Evolutionary conservation across 352 stramenopile genomes (phyloP), one percentile per base, ranked within the genome.

Genomic region (Pythium sp.): DNA sequence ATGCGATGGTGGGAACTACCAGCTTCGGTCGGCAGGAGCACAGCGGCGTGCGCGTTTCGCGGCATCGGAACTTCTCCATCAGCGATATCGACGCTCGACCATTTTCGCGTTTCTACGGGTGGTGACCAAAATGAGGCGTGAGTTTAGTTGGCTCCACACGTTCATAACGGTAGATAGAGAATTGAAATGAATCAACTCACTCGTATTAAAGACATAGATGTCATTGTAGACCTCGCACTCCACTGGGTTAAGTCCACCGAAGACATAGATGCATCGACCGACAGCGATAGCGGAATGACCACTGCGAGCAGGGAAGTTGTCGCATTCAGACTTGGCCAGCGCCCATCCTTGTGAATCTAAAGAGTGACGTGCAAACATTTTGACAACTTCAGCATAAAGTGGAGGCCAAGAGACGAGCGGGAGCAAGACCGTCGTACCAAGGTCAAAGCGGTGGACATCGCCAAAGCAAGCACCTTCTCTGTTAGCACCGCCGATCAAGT

Each of bases 401-500:
- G 36, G 36, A n/a, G 26, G 20, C 14, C 34, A 5, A 22, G 20
- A 49, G 20, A 58, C 7, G 26, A 49, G 8, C n/a, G 20, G 24
- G 58, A 55, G 41, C 2, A 65, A 38, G 36, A 34, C 1, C 9
- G 15, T 47, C 72, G n/a, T 41, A 90, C 85, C 73, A 3, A 89
- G 38, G 57, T 91, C 73, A n/a, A 91, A 78, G 20, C 55, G 36
- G 67, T 87, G 72, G 5, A 90, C 81, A 32, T 91, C 83, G 9
- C 70, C 62, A 58, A 88, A 91, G 62, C 80, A 85, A 6, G 64
- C 61, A 9, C 72, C 82, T 58, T 88, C 77, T 57, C 84, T 73
- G 28, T 84, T 86, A 0, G 84, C 78, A 2, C 83, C 83, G 8
- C 83, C 83, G 38, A 93, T 86, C 26, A 93, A 73, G 62, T 88